Base-by-base conservation (phyloP, 163 green algal species). In the Scenedesmus sp. region DNA sequence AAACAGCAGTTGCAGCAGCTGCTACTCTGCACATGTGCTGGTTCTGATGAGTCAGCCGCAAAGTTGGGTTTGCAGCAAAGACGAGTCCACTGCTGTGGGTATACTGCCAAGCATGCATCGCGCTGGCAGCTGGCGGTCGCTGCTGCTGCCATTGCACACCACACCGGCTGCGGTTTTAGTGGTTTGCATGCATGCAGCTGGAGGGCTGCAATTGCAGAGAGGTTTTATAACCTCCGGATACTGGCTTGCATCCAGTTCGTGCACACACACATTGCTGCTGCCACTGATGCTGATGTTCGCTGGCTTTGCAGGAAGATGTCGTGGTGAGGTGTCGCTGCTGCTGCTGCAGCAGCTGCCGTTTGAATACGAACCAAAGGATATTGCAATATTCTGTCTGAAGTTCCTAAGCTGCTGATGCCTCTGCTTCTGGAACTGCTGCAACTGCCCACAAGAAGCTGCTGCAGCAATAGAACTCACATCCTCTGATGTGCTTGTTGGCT, bases 401-500 rank as follows among this genome's bases (percentile, higher is more conserved):
- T 46, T 46, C 34, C 34, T 46, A 46, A 46, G 34, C 34, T n/a
- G n/a, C 34, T 60, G 46, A 4, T 85, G 34, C 46, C 60, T 26
- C 26, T 85, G 77, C 77, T 20, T 46, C 9, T 59, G 20, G 34
- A 15, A 3, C 4, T 4, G 6, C 13, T 87, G 20, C 54, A 52
- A 34, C 82, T 10, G 26, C 76, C 76, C 76, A 84, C 4, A 54
- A 5, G 26, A 2, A 77, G 60, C 57, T 88, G 59, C 12, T 56
- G 57, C 59, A 16, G 55, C 52, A 70, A 74, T 77, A 4, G 60
- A 6, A 62, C 88, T 82, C 56, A 88, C 88, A 67, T 88, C 88
- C 57, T 56, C 23, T 34, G 79, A 88, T 83, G 88, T 73, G 77
- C 77, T 83, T 59, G 88, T 88, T 79, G 88, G 79, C 26, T 92